Percentiles rank a stretch among this genome's conserved stretches.
phyloP scores from a whole-genome alignment of 2,329 filamentous ascomycete species.

The Xylaria hypoxylon region DNA sequence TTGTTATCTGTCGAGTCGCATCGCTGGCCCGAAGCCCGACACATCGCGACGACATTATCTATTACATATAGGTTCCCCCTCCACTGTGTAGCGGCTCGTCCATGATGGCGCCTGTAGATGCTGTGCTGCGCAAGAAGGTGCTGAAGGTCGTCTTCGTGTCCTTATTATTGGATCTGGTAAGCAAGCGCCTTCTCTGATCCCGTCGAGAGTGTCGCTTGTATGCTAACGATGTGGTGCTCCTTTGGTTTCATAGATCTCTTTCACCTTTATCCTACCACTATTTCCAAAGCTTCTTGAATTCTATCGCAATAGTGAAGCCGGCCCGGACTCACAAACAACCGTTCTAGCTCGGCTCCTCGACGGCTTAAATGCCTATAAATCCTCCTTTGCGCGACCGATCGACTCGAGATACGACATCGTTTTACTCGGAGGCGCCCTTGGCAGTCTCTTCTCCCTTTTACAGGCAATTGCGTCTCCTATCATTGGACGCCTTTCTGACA shows the following conservation, averaged over 20 bases:
- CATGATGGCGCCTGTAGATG: slow-evolving; percentile 51
- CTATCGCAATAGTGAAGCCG: slow-evolving; percentile 86
- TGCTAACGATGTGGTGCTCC: slow-evolving; percentile 28
- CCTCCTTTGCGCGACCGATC: slow-evolving; percentile 89
- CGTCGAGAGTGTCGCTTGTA: slow-evolving; percentile 1
- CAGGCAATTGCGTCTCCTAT: slow-evolving; percentile 93
- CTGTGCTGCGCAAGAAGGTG: slow-evolving; percentile 77
- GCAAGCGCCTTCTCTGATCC: slow-evolving; percentile 54
- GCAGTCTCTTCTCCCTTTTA: slow-evolving; percentile 89
- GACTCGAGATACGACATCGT: slow-evolving; percentile 98
- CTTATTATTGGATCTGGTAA: slow-evolving; percentile 87
- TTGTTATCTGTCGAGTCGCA: slow-evolving; percentile 17
- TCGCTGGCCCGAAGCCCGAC: slow-evolving; percentile 14
- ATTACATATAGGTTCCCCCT: not conserved
- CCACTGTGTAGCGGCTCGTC: not conserved
- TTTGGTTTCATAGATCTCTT: slow-evolving; percentile 77
- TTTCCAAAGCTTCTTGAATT: slow-evolving; percentile 96
- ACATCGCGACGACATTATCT: not conserved
- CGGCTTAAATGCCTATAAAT: slow-evolving; percentile 94
- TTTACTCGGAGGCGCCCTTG: slow-evolving; percentile 89
- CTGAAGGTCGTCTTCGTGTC: slow-evolving; percentile 90
- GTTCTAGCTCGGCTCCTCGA: slow-evolving; percentile 82
- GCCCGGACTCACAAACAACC: slow-evolving; percentile 56
- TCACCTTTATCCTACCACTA: slow-evolving; percentile 96
- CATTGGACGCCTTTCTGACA: slow-evolving; percentile 89